Conservation (phyloP, 2,329 filamentous ascomycete species). For the Hypoxylon sp. region DNA sequence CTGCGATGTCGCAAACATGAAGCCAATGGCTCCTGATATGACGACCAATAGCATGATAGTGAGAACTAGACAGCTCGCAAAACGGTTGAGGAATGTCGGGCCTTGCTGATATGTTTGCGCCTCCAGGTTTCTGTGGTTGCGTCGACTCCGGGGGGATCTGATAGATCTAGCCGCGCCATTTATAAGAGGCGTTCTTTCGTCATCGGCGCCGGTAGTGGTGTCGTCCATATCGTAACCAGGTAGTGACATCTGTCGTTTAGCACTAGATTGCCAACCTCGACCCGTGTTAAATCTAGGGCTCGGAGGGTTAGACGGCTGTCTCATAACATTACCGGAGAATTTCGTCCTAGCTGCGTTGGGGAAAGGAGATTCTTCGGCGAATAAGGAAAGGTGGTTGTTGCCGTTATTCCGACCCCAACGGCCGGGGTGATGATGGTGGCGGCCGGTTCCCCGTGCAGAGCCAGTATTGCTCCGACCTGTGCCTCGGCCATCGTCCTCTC, state of each 20-base stretch:
- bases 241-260: slow-evolving; percentile 69
- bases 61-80: slow-evolving; percentile 89
- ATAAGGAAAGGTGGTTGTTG: slow-evolving; percentile 76
- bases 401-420: slow-evolving; percentile 78
- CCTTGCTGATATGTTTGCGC: slow-evolving; percentile 74
- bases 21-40: slow-evolving; percentile 85
- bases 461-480: slow-evolving; percentile 71
- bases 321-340: slow-evolving; percentile 66
- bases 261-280: slow-evolving; percentile 47
- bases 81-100: slow-evolving; percentile 74
- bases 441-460: slow-evolving; percentile 72
- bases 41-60: slow-evolving; percentile 83
- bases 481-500: slow-evolving; percentile 75
- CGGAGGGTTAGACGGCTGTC: slow-evolving; percentile 74
- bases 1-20: slow-evolving; percentile 92
- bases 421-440: slow-evolving; percentile 80
- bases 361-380: slow-evolving; percentile 84
- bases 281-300: slow-evolving; percentile 68
- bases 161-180: slow-evolving; percentile 67
- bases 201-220: slow-evolving; percentile 78
- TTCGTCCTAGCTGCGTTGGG: slow-evolving; percentile 74
- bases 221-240: slow-evolving; percentile 86
- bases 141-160: slow-evolving; percentile 69
- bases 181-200: slow-evolving; percentile 84
- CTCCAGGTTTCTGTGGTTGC: slow-evolving; percentile 74